Evolutionary conservation across 176 grass and related monocot genomes (phyloP).

Genomic region (Avena atlantica): DNA sequence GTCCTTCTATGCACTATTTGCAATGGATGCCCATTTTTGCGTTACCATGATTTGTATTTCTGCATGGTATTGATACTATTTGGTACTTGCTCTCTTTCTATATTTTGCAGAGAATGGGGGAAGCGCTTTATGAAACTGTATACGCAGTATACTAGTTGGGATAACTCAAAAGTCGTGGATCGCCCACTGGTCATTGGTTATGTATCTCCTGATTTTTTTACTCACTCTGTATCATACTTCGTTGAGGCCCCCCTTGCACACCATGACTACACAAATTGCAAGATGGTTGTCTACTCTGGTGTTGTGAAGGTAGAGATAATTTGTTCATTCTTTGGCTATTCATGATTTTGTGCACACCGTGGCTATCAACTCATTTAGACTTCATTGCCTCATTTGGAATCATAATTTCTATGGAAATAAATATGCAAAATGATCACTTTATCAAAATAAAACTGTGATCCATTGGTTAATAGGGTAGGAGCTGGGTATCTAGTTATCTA

Average conservation of each 20-base stretch:
- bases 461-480: neutral
- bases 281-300: slow-evolving; percentile 90
- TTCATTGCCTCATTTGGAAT: slow-evolving; percentile 21
- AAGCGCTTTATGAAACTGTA: slow-evolving; percentile 87
- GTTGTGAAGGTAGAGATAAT: slow-evolving; percentile 91
- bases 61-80: neutral
- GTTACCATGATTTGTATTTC: slow-evolving; percentile 23
- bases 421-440: neutral
- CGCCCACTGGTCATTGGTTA: slow-evolving; percentile 87
- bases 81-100: slow-evolving; percentile 32
- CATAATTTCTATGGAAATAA: slow-evolving; percentile 19
- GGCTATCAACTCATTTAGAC: neutral
- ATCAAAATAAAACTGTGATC: slow-evolving; percentile 11
- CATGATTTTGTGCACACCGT: neutral
- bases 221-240: slow-evolving; percentile 98
- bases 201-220: slow-evolving; percentile 98
- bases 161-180: slow-evolving; percentile 85
- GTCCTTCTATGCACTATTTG: slow-evolving; percentile 48
- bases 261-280: slow-evolving; percentile 85
- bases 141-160: slow-evolving; percentile 84
- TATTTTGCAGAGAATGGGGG: slow-evolving; percentile 89
- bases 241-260: slow-evolving; percentile 92
- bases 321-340: slow-evolving; percentile 18
- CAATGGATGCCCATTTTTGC: slow-evolving; percentile 28
- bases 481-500: neutral